Evolutionary conservation across 805 yeast species (phyloP), one percentile per base, ranked within the genome.

Genomic region (Scheffersomyces amazonensis): DNA sequence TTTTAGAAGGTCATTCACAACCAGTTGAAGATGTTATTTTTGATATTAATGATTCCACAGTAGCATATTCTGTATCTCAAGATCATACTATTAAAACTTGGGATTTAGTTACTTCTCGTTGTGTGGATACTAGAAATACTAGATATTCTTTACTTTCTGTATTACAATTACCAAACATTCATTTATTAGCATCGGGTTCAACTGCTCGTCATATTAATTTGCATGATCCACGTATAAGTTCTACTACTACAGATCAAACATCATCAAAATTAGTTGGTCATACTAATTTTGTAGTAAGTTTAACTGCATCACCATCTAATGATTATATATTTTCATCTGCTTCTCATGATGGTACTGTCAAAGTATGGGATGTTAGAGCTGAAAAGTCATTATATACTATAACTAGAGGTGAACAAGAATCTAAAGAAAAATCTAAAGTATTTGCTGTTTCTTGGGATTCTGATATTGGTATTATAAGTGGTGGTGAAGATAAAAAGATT

Each of bases 141-240:
- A 85, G 90, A 11, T 90, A 78, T 61, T 83, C 98, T 9, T 71
- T 93, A 46, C 72, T 90, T 32, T 86, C 96, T 0, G 63, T 90
- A 20, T 70, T 81, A 21, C 81, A 81, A 48, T 69, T 93, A 44
- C 78, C 86, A 5, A 71, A 76, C 35, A 66, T 82, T 37, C 78
- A 86, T 44, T 68, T 93, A 39, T 64, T 93, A 21, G 96, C 90
- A 7, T 79, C 91, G 40, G 99, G 99, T n/a, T 88, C 97, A 1
- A 83, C 96, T 10, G 97, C 97, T n/a, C 83, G 99, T 63, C 98
- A 93, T 62, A 90, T 93, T 46, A 83, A 89, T 38, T 71, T 93
- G 44, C 95, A 88, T 55, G 99, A 93, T 60, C 97, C 98, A 32
- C 78, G 99, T 58, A 62, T 78, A 1, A 72, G 83, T 2, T 69